phyloP scores from a whole-genome alignment of 768 basidiomycete species.

The Tulasnella sp. region DNA sequence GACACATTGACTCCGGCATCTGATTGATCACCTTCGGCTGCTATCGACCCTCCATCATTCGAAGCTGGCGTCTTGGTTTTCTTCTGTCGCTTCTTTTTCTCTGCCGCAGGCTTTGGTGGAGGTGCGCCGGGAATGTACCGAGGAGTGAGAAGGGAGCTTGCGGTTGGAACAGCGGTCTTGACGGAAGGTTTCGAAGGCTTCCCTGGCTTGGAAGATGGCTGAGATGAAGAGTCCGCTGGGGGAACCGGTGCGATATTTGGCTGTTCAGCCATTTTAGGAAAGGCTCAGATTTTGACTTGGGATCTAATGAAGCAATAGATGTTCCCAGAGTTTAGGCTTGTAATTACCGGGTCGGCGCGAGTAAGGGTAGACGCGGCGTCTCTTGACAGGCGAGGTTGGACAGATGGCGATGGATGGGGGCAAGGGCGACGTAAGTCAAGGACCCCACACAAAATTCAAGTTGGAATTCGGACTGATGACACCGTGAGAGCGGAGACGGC shows the following conservation, averaged over 20 bases:
- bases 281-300: neutral
- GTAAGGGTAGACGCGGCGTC: neutral
- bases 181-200: neutral
- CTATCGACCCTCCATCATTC: conserved; percentile 37
- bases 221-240: neutral
- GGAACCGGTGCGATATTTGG: neutral
- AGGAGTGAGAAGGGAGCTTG: conserved; percentile 24
- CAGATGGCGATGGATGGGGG: neutral
- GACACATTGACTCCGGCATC: conserved; percentile 45
- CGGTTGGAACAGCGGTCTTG: conserved; percentile 13
- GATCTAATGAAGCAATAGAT: neutral
- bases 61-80: conserved; percentile 31
- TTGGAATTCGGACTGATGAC: conserved; percentile 9
- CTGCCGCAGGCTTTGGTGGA: conserved; percentile 60
- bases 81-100: conserved; percentile 67
- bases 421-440: neutral
- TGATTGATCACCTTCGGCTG: conserved; percentile 46
- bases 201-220: neutral
- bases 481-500: neutral
- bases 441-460: conserved; percentile 9
- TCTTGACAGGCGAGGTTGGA: neutral
- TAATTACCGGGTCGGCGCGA: neutral
- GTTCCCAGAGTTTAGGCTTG: neutral
- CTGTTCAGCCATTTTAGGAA: conserved; percentile 1
- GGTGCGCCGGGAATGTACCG: conserved; percentile 75